A percentile compares a stretch with the other conserved stretches of the same genome.
phyloP scores from a whole-genome alignment of 1,284 basidiomycete species.

The Puccinia horiana region DNA sequence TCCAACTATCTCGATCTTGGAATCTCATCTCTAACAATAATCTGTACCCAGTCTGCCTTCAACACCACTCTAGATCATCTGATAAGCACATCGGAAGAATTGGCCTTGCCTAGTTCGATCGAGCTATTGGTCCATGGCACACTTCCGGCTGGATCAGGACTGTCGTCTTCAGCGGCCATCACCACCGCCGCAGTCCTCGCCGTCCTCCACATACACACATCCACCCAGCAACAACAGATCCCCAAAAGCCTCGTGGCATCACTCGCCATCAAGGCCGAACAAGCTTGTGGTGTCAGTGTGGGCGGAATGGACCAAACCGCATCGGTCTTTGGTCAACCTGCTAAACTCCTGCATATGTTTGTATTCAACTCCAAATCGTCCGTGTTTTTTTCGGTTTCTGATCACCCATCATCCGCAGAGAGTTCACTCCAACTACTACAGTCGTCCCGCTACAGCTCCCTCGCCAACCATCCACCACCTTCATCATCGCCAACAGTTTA shows the following conservation, averaged over 20 bases:
- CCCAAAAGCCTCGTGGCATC: conserved; percentile 6
- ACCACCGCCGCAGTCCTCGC: conserved; percentile 29
- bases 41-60: conserved; percentile 6
- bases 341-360: conserved; percentile 40
- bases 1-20: not conserved
- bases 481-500: conserved; percentile 43
- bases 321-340: conserved; percentile 29
- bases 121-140: conserved; percentile 30
- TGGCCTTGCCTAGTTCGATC: conserved; percentile 4
- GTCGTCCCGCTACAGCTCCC: conserved; percentile 28
- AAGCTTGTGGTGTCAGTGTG: conserved; percentile 25
- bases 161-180: conserved; percentile 42
- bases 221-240: not conserved
- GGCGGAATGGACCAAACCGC: conserved; percentile 48
- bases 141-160: conserved; percentile 30
- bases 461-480: not conserved
- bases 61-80: conserved; percentile 1
- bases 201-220: conserved; percentile 14
- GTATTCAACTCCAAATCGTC: not conserved
- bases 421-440: conserved; percentile 10
- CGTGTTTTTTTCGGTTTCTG: not conserved
- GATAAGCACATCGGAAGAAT: not conserved
- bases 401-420: too few species aligned
- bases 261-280: conserved; percentile 22
- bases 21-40: too few species aligned